Evolutionary conservation across 2,329 filamentous ascomycete species (phyloP), one percentile per base, ranked within the genome.

Genomic region (Harringtonia lauricola): DNA sequence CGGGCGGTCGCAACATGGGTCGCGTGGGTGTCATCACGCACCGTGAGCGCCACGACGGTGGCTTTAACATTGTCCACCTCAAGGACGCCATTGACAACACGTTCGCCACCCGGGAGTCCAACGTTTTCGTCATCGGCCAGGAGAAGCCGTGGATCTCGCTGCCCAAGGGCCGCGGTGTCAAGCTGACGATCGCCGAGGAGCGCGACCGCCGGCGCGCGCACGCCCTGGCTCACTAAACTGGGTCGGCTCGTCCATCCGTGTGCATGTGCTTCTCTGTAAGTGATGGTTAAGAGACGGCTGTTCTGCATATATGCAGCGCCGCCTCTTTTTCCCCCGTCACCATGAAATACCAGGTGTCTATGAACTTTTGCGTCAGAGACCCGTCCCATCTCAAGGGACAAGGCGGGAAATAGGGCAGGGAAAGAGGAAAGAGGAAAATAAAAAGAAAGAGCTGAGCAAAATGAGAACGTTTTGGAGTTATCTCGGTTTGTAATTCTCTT

Each of bases 81-180:
- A 98, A 98, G 86, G 92, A 98, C 66, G 90, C 89, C 64, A 90
- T 98, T 72, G 92, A 96, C 83, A 98, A 98, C 85, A 86, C 86
- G 66, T 98, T 98, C 74, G 89, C 92, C 64, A 98, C 92, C 66
- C 92, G 92, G 73, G 89, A 98, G 80, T 83, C 74, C 80, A 98
- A 98, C 86, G 89, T 98, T 64, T 98, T 98, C 76, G 83, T 98
- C 76, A 95, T 98, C 61, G 92, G 92, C 64, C 78, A 82, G 61
- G 92, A 98, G 65, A 96, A 96, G 85, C 90, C 92, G 64, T 98
- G 92, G 92, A 82, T 98, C 74, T 94, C 86, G 62, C 82, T 98
- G 67, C 94, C 92, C 70, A 98, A 96, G 87, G 92, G 92, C 76
- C 95, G 95, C 83, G 92, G 92, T 86, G 92, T 98, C 78, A 95